phyloP scores from a whole-genome alignment of 2,329 filamentous ascomycete genomes.

The Cercospora janseana region DNA sequence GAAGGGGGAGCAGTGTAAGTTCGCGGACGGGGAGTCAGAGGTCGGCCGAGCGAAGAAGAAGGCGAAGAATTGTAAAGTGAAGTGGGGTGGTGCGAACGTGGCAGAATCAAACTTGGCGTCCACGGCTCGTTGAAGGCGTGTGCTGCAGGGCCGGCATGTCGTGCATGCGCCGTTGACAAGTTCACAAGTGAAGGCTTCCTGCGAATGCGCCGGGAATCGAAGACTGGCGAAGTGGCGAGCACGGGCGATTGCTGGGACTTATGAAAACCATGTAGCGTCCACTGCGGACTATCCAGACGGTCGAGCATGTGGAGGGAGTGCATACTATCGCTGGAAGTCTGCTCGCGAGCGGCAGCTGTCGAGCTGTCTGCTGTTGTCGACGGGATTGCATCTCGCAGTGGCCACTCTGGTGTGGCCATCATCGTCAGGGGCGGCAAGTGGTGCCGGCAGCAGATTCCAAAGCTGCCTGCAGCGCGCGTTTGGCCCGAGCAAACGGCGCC shows the following conservation, averaged over 20 bases:
- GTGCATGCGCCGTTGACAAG: conserved; percentile 17
- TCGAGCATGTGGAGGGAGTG: conserved; percentile 16
- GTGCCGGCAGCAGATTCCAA: background rate
- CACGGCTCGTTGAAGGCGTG: conserved; percentile 6
- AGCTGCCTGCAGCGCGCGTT: no score
- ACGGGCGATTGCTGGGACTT: conserved; percentile 24
- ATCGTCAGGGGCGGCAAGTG: background rate
- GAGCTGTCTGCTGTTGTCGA: background rate
- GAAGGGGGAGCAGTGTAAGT: conserved; percentile 28
- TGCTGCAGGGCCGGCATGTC: conserved; percentile 7
- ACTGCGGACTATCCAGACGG: conserved; percentile 17
- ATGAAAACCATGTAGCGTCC: conserved; percentile 25
- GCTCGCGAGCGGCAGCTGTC: conserved; percentile 6
- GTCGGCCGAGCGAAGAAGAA: conserved; percentile 14
- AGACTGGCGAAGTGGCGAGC: conserved; percentile 16
- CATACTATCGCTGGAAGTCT: conserved; percentile 9
- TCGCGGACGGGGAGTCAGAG: conserved; percentile 24
- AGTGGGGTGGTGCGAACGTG: conserved; percentile 17
- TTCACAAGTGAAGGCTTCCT: conserved; percentile 23
- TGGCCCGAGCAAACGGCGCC: no score
- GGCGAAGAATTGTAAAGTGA: conserved; percentile 5
- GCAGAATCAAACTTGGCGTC: conserved; percentile 19
- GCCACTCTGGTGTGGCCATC: conserved; percentile 12
- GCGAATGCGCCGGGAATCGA: conserved; percentile 20
- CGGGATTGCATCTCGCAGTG: conserved; percentile 6